Evolutionary conservation across 2,329 filamentous ascomycete species (phyloP).

Genomic region (Penicillium sp.): DNA sequence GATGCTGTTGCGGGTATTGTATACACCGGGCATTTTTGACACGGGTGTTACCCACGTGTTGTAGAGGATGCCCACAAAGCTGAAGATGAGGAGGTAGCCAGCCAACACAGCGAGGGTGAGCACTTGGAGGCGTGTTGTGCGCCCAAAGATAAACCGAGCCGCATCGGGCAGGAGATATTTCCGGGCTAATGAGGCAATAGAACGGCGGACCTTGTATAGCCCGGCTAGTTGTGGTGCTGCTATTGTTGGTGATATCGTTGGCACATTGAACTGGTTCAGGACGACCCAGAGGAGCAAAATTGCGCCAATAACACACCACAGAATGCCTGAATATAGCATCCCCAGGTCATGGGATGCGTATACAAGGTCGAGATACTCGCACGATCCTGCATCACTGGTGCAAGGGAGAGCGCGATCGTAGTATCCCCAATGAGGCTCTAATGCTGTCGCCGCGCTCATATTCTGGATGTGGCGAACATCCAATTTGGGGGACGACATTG

Average conservation of each 20-base stretch:
- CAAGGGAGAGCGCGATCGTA: conserved; percentile 56
- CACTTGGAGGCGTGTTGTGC: conserved; percentile 68
- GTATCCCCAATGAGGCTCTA: conserved; percentile 59
- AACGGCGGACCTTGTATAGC: conserved; percentile 10
- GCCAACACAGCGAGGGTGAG: conserved; percentile 58
- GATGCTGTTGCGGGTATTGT: conserved; percentile 65
- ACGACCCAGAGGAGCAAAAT: conserved; percentile 48
- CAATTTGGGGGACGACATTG: conserved; percentile 13
- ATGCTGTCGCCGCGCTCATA: conserved; percentile 40
- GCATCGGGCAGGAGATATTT: conserved; percentile 63
- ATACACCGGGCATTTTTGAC: conserved; percentile 52
- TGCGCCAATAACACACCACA: conserved; percentile 56
- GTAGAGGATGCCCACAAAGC: conserved; percentile 68
- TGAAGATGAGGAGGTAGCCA: conserved; percentile 66
- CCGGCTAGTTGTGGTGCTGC: conserved; percentile 4
- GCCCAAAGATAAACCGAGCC: conserved; percentile 60
- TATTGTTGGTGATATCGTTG: conserved; percentile 6
- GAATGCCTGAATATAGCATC: conserved; percentile 57
- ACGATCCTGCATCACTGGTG: conserved; percentile 58
- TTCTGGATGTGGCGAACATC: conserved; percentile 49
- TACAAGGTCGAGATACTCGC: conserved; percentile 58
- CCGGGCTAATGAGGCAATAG: conserved; percentile 40
- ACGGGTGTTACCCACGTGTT: conserved; percentile 69
- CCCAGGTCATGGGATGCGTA: conserved; percentile 56
- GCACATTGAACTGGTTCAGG: conserved; percentile 22